Evolutionary conservation across 1,284 basidiomycete species (phyloP), one percentile per base, ranked within the genome.

Genomic region (Caloboletus firmus): DNA sequence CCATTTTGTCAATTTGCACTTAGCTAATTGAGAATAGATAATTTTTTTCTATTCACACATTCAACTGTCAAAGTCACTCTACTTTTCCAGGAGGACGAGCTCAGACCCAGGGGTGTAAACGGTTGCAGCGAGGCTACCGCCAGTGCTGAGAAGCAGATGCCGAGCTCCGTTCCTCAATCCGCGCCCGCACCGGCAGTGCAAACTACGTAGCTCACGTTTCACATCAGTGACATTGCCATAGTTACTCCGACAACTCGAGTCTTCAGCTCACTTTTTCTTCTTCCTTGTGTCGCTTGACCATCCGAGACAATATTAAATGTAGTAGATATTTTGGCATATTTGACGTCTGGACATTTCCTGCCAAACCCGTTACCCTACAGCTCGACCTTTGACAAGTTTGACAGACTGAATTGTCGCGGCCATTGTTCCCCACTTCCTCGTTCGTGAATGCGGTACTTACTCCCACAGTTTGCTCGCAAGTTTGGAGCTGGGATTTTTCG

Each of bases 401-500:
- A 28, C 26, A 28, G 26, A 8, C 2, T 28, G 26, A 8, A 28
- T 28, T 28, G 6, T 8, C 26, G 26, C 9, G 26, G 26, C 26
- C 26, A 28, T 28, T 43, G 18, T 39, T 49, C 12, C 6, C 11
- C 8, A 11, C 12, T 7, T 30, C n/a, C 47, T 22, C 30, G 15
- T 8, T 28, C 15, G n/a, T 46, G 22, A 32, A 48, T 46, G 45
- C 24, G 13, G 12, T 20, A 31, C 36, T 22, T 18, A 28, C 24
- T 50, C 26, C 45, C 39, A 18, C 48, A 39, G 5, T 55, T 64
- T 36, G 5, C 51, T 35, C 32, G 37, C 45, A 66, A 54, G 5
- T 57, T 88, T 10, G 88, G 87, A 22, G 69, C 76, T 7, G 95
- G 95, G 8, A 95, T 98, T 66, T 63, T 79, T 35, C 77, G 80